Evolutionary conservation across 176 grass and related monocot genomes (phyloP).

Genomic region (Aechmea fasciata): DNA sequence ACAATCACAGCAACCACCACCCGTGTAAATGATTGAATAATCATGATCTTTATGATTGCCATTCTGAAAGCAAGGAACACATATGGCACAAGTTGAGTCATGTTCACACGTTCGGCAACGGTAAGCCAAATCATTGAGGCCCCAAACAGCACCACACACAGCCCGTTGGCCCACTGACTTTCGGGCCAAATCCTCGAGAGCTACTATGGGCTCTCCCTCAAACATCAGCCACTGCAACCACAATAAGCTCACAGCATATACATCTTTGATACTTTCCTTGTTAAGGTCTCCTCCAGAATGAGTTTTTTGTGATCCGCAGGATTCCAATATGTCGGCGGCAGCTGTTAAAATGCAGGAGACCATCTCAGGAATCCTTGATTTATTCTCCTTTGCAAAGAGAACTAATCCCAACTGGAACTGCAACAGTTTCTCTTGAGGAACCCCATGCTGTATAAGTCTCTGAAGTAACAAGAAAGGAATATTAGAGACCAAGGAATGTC

Average conservation of each 20-base stretch:
- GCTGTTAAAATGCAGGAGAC: slow-evolving; percentile 45
- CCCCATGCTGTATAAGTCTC: slow-evolving; percentile 65
- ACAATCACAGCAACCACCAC: slow-evolving; percentile 92
- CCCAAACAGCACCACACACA: slow-evolving; percentile 85
- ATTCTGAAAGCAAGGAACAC: slow-evolving; percentile 89
- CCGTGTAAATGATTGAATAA: slow-evolving; percentile 92
- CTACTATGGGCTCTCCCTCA: slow-evolving; percentile 31
- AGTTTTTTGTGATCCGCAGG: slow-evolving; percentile 13
- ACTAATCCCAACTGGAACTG: slow-evolving; percentile 37
- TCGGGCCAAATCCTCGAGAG: slow-evolving; percentile 41
- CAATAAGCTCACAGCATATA: slow-evolving; percentile 34
- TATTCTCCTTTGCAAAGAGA: slow-evolving; percentile 28
- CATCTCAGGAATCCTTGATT: slow-evolving; percentile 21
- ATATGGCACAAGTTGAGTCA: slow-evolving; percentile 84
- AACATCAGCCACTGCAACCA: slow-evolving; percentile 98
- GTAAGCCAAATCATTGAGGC: slow-evolving; percentile 76
- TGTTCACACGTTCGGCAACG: slow-evolving; percentile 84
- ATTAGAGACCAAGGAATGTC: background rate
- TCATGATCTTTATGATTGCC: slow-evolving; percentile 86
- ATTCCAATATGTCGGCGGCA: slow-evolving; percentile 23
- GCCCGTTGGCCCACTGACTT: slow-evolving; percentile 43
- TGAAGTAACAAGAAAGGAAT: slow-evolving; percentile 16
- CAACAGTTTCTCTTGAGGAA: slow-evolving; percentile 42
- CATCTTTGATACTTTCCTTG: slow-evolving; percentile 4
- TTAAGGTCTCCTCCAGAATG: slow-evolving; percentile 5